phyloP scores from a whole-genome alignment of 2,329 filamentous ascomycete species.

The Cryphonectria naterciae region DNA sequence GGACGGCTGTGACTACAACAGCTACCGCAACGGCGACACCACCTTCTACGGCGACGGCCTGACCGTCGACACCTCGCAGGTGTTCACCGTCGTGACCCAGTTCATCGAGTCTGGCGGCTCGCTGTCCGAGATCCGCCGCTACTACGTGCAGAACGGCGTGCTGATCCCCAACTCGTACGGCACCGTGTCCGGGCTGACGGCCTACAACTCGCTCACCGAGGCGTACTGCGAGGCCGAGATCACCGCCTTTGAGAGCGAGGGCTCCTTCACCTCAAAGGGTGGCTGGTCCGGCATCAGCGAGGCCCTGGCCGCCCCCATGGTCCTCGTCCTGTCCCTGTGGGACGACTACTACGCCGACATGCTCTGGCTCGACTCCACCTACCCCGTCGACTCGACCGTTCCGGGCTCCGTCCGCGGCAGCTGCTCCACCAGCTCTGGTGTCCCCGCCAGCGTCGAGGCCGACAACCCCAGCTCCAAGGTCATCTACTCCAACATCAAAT shows the following conservation, averaged over 20 bases:
- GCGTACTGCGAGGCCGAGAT: conserved; percentile 64
- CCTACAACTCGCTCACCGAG: conserved; percentile 55
- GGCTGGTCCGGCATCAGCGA: conserved; percentile 61
- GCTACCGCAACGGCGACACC: conserved; percentile 67
- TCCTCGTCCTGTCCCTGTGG: conserved; percentile 58
- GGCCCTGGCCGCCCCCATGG: conserved; percentile 48
- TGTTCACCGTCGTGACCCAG: conserved; percentile 70
- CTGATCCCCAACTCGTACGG: conserved; percentile 59
- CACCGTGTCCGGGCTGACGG: conserved; percentile 43
- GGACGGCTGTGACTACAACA: conserved; percentile 73
- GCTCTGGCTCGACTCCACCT: conserved; percentile 75
- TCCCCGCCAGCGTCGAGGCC: conserved; percentile 53
- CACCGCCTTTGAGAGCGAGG: conserved; percentile 56
- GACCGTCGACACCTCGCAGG: conserved; percentile 62
- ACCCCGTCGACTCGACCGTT: conserved; percentile 53
- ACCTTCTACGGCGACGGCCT: conserved; percentile 64
- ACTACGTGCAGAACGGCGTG: conserved; percentile 67
- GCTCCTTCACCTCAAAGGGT: conserved; percentile 59
- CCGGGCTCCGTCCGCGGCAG: conserved; percentile 58
- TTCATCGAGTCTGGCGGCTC: conserved; percentile 57
- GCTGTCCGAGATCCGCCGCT: conserved; percentile 64
- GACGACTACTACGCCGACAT: conserved; percentile 71
- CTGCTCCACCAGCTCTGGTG: conserved; percentile 57
- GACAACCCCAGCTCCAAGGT: conserved; percentile 53
- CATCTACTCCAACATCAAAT: conserved; percentile 62